Conservation (phyloP, 805 yeast species). For the Candida nitratophila region DNA sequence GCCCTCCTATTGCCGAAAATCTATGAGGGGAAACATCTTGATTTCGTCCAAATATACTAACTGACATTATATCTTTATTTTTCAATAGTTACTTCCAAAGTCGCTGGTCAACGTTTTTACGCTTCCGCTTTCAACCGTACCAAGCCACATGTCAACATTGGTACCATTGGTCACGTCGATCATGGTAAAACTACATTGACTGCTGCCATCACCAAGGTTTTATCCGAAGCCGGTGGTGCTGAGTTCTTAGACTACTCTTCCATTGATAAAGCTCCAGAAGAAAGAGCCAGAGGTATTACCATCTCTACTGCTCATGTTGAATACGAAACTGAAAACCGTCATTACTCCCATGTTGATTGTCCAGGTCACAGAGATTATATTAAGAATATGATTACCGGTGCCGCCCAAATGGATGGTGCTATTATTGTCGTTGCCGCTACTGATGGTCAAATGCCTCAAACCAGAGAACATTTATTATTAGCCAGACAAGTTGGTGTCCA, state of each 20-base stretch:
- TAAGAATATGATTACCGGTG: conserved; percentile 99
- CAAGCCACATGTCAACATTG: conserved; percentile 94
- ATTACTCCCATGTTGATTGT: conserved; percentile 96
- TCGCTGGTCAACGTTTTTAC: conserved; percentile 15
- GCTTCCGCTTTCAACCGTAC: conserved; percentile 87
- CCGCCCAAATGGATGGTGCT: conserved; percentile 99
- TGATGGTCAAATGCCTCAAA: conserved; percentile 99
- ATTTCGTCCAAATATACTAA: too few species aligned
- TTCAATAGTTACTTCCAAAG: conserved; percentile 10
- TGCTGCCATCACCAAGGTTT: conserved; percentile 96
- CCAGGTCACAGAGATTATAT: conserved; percentile 99
- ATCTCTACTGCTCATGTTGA: conserved; percentile 97
- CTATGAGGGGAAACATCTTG: too few species aligned
- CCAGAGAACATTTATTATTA: conserved; percentile 95
- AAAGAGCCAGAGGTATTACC: conserved; percentile 98
- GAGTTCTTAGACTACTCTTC: conserved; percentile 86
- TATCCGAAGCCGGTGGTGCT: conserved; percentile 86
- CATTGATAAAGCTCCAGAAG: conserved; percentile 97
- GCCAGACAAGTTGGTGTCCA: conserved; percentile 99
- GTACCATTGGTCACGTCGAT: conserved; percentile 98
- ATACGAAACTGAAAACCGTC: conserved; percentile 91
- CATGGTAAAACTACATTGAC: conserved; percentile 98
- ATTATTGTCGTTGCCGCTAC: conserved; percentile 98
- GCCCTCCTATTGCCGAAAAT: too few species aligned
- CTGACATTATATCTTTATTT: not conserved